phyloP scores from a whole-genome alignment of 208 protist genomes.

The Leishmania turanica region DNA sequence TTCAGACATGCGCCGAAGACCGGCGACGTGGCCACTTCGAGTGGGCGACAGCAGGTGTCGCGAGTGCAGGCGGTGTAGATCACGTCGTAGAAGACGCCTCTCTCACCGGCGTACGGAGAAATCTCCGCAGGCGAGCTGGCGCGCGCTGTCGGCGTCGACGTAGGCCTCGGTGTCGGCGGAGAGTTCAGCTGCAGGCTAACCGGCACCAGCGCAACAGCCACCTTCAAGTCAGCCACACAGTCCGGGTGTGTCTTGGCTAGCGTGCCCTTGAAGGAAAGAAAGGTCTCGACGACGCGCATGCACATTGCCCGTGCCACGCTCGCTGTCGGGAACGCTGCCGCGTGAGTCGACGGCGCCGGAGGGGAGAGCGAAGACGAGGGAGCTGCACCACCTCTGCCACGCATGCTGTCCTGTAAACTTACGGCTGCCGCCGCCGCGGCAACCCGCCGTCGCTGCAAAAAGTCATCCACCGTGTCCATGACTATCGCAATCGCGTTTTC shows the following conservation, averaged over 20 bases:
- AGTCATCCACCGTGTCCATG: slow-evolving; percentile 23
- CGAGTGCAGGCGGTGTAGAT: slow-evolving; percentile 16
- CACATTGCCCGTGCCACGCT: slow-evolving; percentile 18
- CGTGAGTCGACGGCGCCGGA: neutral
- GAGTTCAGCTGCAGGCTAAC: neutral
- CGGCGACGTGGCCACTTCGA: slow-evolving; percentile 46
- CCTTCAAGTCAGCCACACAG: slow-evolving; percentile 11
- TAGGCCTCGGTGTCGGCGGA: neutral
- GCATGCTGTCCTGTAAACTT: neutral
- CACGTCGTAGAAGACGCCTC: slow-evolving; percentile 24
- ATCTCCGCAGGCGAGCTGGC: neutral
- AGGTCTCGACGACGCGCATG: slow-evolving; percentile 14
- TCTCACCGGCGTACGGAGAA: neutral
- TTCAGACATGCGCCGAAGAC: slow-evolving; percentile 51
- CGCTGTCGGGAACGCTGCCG: neutral
- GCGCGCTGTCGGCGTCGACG: neutral
- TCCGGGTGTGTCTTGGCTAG: neutral
- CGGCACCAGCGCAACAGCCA: slow-evolving; percentile 21
- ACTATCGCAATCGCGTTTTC: slow-evolving; percentile 44
- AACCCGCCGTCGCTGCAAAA: neutral
- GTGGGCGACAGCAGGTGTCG: slow-evolving; percentile 10
- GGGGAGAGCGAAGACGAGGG: neutral
- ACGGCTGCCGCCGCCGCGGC: neutral
- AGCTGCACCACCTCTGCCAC: neutral
- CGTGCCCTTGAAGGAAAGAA: slow-evolving; percentile 11